These are phyloP conservation scores for Hibiscus mutabilis DNA, from an alignment of 345 rosid genomes.

Conservation along the genomic window DNA sequence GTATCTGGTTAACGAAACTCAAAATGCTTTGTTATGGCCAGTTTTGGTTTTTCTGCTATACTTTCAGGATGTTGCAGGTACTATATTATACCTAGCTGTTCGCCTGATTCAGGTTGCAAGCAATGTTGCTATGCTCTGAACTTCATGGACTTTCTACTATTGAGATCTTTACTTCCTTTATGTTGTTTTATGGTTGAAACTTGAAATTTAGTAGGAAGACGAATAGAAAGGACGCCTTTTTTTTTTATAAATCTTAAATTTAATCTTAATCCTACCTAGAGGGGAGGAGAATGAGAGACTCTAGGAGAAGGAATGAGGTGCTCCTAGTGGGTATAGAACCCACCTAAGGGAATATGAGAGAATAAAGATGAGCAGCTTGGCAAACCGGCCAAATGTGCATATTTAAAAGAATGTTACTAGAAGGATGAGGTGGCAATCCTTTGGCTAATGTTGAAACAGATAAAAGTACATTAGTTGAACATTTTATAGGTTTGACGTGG, in stretches of 20 bases:
- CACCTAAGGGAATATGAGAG: too few relatives aligned
- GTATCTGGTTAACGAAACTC: neutral
- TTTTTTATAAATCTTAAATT: too few relatives aligned
- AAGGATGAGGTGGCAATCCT: neutral
- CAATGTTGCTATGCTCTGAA: neutral
- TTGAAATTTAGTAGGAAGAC: neutral
- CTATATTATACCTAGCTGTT: neutral
- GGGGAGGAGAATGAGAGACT: too few relatives aligned
- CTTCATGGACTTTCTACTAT: neutral
- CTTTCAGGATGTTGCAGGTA: neutral
- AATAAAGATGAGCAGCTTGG: too few relatives aligned
- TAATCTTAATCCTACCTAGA: too few relatives aligned
- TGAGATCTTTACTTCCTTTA: conserved; percentile 3
- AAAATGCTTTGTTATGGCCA: neutral
- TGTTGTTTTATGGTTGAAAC: neutral
- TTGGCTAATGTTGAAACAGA: neutral
- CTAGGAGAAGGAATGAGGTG: too few relatives aligned
- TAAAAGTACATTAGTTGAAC: neutral
- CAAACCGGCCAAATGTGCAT: neutral
- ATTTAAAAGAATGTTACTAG: neutral
- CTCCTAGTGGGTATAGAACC: too few relatives aligned
- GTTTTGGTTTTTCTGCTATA: neutral
- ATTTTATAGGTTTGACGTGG: neutral
- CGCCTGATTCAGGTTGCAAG: neutral
- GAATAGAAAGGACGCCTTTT: neutral